These are phyloP conservation scores for Leucosporidium yakuticum DNA, from an alignment of 768 basidiomycete genomes.

Conservation along the genomic window DNA sequence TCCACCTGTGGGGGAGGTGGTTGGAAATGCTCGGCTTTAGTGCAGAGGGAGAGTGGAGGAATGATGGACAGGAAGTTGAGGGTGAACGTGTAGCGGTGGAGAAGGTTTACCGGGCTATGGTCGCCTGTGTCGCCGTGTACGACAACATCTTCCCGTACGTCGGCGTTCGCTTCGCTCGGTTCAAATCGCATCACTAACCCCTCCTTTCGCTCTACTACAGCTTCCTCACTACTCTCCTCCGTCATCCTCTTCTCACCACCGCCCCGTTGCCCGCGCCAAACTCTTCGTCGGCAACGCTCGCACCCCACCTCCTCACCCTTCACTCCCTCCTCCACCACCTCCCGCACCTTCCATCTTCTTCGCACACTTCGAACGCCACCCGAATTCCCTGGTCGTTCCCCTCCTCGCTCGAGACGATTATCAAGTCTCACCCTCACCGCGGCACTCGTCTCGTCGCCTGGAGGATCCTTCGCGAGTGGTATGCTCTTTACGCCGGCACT, in stretches of 20 bases:
- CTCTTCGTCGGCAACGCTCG: conserved; percentile 16
- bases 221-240: conserved; percentile 16
- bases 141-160: conserved; percentile 43
- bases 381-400: conserved; percentile 29
- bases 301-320: conserved; percentile 21
- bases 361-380: conserved; percentile 10
- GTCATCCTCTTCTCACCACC: conserved; percentile 49
- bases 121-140: conserved; percentile 37
- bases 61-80: conserved; percentile 23
- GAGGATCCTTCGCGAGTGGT: conserved; percentile 32
- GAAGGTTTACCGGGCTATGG: conserved; percentile 45
- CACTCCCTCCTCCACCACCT: conserved; percentile 22
- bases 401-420: conserved; percentile 11
- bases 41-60: conserved; percentile 35
- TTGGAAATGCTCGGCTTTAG: conserved; percentile 50
- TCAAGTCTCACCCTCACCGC: conserved; percentile 33
- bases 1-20: conserved; percentile 79
- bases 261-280: conserved; percentile 43
- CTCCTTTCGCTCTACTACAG: conserved; percentile 10
- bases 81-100: conserved; percentile 42
- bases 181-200: conserved; percentile 55
- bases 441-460: conserved; percentile 38
- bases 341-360: conserved; percentile 27
- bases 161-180: not conserved
- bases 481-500: conserved; percentile 27